Evolutionary conservation across 106 monocot species (phyloP).

Genomic region (Amphibolis antarctica): DNA sequence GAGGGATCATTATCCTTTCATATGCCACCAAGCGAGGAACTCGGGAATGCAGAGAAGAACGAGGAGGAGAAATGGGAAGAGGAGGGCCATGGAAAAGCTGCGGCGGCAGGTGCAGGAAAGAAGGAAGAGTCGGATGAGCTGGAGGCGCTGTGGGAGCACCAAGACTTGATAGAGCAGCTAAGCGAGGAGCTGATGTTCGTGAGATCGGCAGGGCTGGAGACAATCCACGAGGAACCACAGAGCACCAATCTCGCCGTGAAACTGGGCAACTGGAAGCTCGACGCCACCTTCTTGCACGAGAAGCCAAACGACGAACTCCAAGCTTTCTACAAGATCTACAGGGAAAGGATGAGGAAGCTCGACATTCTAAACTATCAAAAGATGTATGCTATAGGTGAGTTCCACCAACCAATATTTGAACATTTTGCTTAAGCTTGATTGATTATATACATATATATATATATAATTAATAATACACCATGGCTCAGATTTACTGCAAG

Average conservation of each 20-base stretch:
- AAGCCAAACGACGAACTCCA: constrained; percentile 66
- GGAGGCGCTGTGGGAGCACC: constrained; percentile 76
- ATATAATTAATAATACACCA: too few species aligned
- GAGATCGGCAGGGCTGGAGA: constrained; percentile 48
- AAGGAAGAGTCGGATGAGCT: constrained; percentile 33
- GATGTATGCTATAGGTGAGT: constrained; percentile 86
- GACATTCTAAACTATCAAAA: constrained; percentile 86
- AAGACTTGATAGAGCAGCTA: constrained; percentile 74
- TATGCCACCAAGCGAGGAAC: not conserved
- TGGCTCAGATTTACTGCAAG: constrained; percentile 52
- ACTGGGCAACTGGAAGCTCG: constrained; percentile 38
- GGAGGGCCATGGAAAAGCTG: not conserved
- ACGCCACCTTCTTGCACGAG: constrained; percentile 38
- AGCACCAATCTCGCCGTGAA: constrained; percentile 23
- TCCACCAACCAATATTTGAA: not conserved
- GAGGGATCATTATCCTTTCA: not conserved
- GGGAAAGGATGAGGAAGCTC: constrained; percentile 75
- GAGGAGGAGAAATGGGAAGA: constrained; percentile 3
- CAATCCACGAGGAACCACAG: constrained; percentile 73
- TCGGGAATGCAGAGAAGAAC: not conserved
- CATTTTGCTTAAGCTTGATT: too few species aligned
- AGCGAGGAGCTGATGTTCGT: constrained; percentile 62
- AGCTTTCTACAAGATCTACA: constrained; percentile 70
- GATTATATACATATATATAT: too few species aligned
- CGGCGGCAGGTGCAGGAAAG: not conserved